Conservation (phyloP, 345 rosid species). For the Arabidopsis suecica region DNA sequence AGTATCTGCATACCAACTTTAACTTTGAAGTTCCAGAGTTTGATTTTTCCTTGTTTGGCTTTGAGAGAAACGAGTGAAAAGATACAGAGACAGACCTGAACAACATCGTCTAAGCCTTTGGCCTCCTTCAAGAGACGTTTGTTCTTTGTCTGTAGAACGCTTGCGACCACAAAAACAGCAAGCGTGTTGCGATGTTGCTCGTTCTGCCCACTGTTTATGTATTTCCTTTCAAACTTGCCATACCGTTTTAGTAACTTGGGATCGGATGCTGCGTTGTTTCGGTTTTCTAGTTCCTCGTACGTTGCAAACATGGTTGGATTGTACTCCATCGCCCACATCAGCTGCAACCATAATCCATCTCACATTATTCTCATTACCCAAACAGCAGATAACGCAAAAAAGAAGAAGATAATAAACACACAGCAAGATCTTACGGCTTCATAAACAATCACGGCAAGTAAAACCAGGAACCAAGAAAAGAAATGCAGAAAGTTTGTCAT, state of each 20-base stretch:
- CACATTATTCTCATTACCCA: conserved; percentile 5
- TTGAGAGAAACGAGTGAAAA: conserved; percentile 20
- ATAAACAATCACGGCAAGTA: neutral
- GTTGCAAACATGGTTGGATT: conserved; percentile 76
- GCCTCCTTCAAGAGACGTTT: conserved; percentile 86
- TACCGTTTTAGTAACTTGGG: conserved; percentile 70
- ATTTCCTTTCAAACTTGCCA: conserved; percentile 82
- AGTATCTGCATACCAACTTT: conserved; percentile 58
- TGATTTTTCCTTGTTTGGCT: neutral
- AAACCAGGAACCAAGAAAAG: conserved; percentile 12
- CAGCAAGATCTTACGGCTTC: neutral
- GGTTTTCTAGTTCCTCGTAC: conserved; percentile 58
- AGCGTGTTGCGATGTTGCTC: conserved; percentile 63
- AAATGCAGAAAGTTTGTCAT: conserved; percentile 30
- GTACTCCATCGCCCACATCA: conserved; percentile 99
- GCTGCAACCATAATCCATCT: conserved; percentile 58
- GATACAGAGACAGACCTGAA: conserved; percentile 57
- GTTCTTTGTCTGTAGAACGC: conserved; percentile 87
- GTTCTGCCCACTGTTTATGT: conserved; percentile 54
- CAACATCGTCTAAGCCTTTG: conserved; percentile 88
- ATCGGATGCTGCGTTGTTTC: conserved; percentile 36
- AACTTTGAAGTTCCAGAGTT: neutral
- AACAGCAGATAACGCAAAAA: neutral
- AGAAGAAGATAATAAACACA: neutral
- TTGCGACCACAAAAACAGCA: conserved; percentile 84